Evolutionary conservation across 805 yeast species (phyloP), one percentile per base, ranked within the genome.

Genomic region (Candida dajiaensis): DNA sequence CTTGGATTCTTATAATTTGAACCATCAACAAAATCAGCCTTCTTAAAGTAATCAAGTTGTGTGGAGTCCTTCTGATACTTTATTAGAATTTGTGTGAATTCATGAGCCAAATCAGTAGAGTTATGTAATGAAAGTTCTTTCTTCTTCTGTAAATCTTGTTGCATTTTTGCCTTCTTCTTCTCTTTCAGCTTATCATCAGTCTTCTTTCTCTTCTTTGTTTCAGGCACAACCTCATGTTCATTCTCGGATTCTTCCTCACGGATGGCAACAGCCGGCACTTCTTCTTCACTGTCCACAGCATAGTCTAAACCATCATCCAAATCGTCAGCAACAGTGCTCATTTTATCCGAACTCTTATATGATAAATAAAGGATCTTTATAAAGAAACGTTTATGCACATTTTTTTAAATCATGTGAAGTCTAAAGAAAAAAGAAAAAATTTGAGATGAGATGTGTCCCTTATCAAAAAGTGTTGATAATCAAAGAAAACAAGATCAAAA

Each of bases 291-390:
- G 36, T 74, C 77, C 21, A 77, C 69, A 6, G 71, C 74, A 58
- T 85, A 85, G 4, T 73, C 84, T 42, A 88, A 68, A 3, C 89
- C 92, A 60, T 87, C 95, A 43, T 86, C 90, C 48, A 88, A 69
- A 50, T 84, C 95, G 63, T 89, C 96, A 8, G 52, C 55, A 29
- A 48, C 50, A 25, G 31, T 40, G 22, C 51, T 51, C 55, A 51
- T 51, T 3, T 7, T 43, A 12, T 28, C 15, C 4, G 13, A 5
- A 25, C 6, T n/a, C n/a, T 26, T 29, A 8, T 29, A 15, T 15
- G 16, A 13, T 29, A 26, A 23, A 21, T 16, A 25, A 12, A 4
- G 28, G 28, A n/a, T n/a, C 12, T 25, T 11, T 8, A 22, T 3
- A 10, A 13, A 4, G n/a, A 28, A 28, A 28, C 31, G 31, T 13